Conservation (phyloP, 202 grass and related monocot species). For the Brachypodium distachyon region DNA sequence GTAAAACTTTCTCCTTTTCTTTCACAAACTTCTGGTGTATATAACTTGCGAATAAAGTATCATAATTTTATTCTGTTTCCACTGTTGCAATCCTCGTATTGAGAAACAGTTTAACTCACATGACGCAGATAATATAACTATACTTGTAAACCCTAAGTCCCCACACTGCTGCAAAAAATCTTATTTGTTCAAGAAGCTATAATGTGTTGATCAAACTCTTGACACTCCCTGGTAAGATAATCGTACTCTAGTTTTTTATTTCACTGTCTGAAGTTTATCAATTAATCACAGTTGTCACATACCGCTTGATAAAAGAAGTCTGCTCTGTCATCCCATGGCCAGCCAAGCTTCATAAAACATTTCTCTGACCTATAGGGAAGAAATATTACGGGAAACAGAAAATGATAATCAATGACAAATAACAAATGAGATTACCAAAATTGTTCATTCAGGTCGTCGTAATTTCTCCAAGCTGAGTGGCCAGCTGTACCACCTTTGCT, state of each 20-base stretch:
- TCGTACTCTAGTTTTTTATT: not conserved
- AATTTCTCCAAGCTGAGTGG: constrained; percentile 97
- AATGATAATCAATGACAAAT: not conserved
- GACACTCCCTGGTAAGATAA: not conserved
- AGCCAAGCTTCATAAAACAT: constrained; percentile 60
- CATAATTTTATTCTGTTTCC: not conserved
- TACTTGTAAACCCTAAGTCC: not conserved
- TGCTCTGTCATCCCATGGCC: constrained; percentile 49
- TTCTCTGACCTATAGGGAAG: constrained; percentile 62
- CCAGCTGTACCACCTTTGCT: constrained; percentile 66
- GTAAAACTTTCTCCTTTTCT: not conserved
- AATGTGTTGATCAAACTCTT: constrained; percentile 3
- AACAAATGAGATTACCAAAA: constrained; percentile 64
- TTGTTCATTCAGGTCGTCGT: constrained; percentile 91
- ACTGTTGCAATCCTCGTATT: not conserved
- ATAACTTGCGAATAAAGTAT: not conserved
- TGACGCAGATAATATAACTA: not conserved
- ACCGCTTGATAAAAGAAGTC: constrained; percentile 58
- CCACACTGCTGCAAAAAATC: not conserved
- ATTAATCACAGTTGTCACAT: constrained; percentile 7
- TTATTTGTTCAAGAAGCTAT: constrained; percentile 3
- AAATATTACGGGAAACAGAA: not conserved
- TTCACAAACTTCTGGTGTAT: not conserved
- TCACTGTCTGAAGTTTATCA: not conserved
- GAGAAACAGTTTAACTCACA: not conserved